Conservation (phyloP, 768 basidiomycete genomes). For the Mycena vulgaris region DNA sequence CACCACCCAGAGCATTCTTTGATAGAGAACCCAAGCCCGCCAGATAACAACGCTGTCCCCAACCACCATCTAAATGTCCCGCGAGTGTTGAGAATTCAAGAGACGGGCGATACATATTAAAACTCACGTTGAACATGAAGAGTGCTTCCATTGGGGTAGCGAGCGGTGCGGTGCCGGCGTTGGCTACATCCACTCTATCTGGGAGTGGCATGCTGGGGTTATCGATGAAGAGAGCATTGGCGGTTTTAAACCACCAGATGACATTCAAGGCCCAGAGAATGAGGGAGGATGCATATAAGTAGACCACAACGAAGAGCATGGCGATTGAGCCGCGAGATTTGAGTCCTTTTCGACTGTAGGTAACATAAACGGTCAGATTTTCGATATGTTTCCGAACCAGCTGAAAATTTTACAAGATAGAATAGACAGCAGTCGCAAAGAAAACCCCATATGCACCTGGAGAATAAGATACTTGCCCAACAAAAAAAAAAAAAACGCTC, state of each 20-base stretch:
- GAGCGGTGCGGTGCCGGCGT: background rate
- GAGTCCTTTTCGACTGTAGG: constrained; percentile 24
- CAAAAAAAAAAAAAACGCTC: background rate
- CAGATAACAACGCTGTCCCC: constrained; percentile 33
- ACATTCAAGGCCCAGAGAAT: constrained; percentile 29
- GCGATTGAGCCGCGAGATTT: constrained; percentile 10
- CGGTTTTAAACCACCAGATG: constrained; percentile 9
- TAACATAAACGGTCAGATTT: background rate
- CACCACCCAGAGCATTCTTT: constrained; percentile 9
- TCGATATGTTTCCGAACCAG: background rate
- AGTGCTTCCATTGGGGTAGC: constrained; percentile 22
- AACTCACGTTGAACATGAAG: constrained; percentile 31
- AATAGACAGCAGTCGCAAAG: constrained; percentile 23
- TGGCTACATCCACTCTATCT: background rate
- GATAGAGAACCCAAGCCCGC: constrained; percentile 33
- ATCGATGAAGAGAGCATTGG: constrained; percentile 4
- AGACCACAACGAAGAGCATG: constrained; percentile 27
- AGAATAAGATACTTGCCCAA: too few relatives aligned
- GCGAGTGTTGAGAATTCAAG: background rate
- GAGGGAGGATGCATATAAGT: constrained; percentile 23
- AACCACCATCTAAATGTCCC: constrained; percentile 23
- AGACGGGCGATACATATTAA: background rate
- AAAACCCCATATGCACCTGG: constrained; percentile 30
- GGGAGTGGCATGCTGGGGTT: constrained; percentile 5
- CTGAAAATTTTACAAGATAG: constrained; percentile 23